Conservation (phyloP, 1,284 basidiomycete genomes). For the Moesziomyces sp. region DNA sequence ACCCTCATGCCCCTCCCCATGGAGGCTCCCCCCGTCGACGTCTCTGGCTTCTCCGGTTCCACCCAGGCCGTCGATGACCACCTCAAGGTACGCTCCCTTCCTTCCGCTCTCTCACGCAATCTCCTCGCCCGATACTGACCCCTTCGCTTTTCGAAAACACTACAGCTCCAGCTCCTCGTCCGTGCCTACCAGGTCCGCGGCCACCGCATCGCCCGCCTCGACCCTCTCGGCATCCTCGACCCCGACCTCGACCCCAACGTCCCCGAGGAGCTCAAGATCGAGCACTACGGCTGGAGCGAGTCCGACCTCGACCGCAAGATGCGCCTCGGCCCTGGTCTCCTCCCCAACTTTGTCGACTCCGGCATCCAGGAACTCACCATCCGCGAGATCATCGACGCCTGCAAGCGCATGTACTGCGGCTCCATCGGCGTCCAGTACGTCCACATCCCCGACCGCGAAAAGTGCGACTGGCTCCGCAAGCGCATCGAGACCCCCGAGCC, state of each 20-base stretch:
- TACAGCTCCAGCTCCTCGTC: slow-evolving; percentile 69
- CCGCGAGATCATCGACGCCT: slow-evolving; percentile 89
- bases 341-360: slow-evolving; percentile 86
- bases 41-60: slow-evolving; percentile 72
- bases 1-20: slow-evolving; percentile 74
- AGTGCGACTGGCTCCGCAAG: slow-evolving; percentile 99
- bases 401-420: slow-evolving; percentile 94
- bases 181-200: slow-evolving; percentile 99
- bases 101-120: slow-evolving; percentile 1
- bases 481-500: slow-evolving; percentile 95
- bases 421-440: slow-evolving; percentile 96
- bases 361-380: slow-evolving; percentile 90
- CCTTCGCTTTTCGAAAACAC: not conserved
- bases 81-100: slow-evolving; percentile 77
- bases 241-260: slow-evolving; percentile 75
- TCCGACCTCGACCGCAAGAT: slow-evolving; percentile 94
- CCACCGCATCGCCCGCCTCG: slow-evolving; percentile 93
- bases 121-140: not conserved
- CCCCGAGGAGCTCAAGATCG: slow-evolving; percentile 64
- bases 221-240: slow-evolving; percentile 91
- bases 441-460: slow-evolving; percentile 97
- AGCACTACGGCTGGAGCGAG: slow-evolving; percentile 88
- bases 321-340: slow-evolving; percentile 90
- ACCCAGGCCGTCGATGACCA: slow-evolving; percentile 85
- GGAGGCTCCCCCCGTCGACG: slow-evolving; percentile 83